Conservation (phyloP, 2,329 filamentous ascomycete species). For the Diaporthe nobilis region DNA sequence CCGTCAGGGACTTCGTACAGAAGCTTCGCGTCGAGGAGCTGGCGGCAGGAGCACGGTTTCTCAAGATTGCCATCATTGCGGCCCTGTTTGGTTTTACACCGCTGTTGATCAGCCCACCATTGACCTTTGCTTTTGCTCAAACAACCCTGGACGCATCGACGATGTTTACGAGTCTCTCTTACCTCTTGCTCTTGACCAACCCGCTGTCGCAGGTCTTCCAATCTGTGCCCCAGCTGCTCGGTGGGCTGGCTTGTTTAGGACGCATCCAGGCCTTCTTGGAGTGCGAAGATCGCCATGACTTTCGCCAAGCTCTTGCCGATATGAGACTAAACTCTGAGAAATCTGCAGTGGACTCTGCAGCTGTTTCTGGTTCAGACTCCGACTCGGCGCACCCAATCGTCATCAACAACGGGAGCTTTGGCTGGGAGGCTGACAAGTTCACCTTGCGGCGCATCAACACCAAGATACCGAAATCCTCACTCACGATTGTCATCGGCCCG, state of each 20-base stretch:
- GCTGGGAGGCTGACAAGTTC: slow-evolving; percentile 16
- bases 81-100: slow-evolving; percentile 53
- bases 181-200: slow-evolving; percentile 52
- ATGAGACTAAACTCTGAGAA: not conserved
- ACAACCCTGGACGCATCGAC: slow-evolving; percentile 46
- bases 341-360: not conserved
- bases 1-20: slow-evolving; percentile 47
- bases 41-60: slow-evolving; percentile 44
- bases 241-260: slow-evolving; percentile 51
- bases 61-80: slow-evolving; percentile 44
- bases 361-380: not conserved
- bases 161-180: slow-evolving; percentile 52
- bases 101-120: slow-evolving; percentile 52
- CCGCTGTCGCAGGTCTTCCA: slow-evolving; percentile 53
- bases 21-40: slow-evolving; percentile 47
- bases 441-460: not conserved
- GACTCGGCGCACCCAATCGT: not conserved
- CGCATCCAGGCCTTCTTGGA: slow-evolving; percentile 57
- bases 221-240: slow-evolving; percentile 50
- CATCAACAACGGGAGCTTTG: not conserved
- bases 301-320: slow-evolving; percentile 29
- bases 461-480: slow-evolving; percentile 36
- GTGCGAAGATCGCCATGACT: slow-evolving; percentile 47
- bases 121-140: slow-evolving; percentile 49
- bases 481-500: slow-evolving; percentile 56